Evolutionary conservation across 352 stramenopile genomes (phyloP), one percentile per base, ranked within the genome.

Genomic region (Pythium folliculosum): DNA sequence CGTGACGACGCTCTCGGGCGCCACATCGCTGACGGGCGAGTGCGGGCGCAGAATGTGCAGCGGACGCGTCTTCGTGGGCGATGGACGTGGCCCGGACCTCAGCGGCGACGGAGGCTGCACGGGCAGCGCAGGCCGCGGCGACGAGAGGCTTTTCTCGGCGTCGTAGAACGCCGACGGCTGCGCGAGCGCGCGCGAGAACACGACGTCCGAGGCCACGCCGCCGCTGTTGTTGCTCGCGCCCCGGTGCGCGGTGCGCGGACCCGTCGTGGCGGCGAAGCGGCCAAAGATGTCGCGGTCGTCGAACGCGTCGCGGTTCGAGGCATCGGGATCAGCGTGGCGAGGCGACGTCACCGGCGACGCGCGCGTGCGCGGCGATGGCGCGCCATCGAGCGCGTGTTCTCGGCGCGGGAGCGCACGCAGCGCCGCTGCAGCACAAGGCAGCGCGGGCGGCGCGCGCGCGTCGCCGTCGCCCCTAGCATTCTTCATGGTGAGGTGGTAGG

Each of bases 281-380:
- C 32, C 22, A 30, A 75, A 71, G 38, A 75, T 75, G 54, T 75
- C 69, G 37, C 59, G 69, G 48, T 75, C 69, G 48, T 75, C 60
- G 22, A 71, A 69, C 10, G 56, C n/a, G 22, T 71, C 60, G 32
- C 17, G 32, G 13, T 67, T 62, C 14, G 61, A 17, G 5, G 58
- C 63, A 35, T 75, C 69, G 8, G 69, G 69, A 45, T 75, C 69
- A 0, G 57, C 0, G 43, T 53, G 44, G 8, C 69, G 63, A 21
- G 63, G 69, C 23, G 69, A 75, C 38, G 45, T 16, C 23, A 59
- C 45, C 27, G 65, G 48, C 23, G 59, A 25, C 19, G 22, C 22
- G 17, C 61, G 32, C 22, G 43, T 19, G 7, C 38, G 57, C 7
- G 37, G 57, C 12, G 45, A 23, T 16, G 57, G 32, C 4, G 44